phyloP scores from a whole-genome alignment of 2,329 filamentous ascomycete species.

The Ceratocystis variospora region DNA sequence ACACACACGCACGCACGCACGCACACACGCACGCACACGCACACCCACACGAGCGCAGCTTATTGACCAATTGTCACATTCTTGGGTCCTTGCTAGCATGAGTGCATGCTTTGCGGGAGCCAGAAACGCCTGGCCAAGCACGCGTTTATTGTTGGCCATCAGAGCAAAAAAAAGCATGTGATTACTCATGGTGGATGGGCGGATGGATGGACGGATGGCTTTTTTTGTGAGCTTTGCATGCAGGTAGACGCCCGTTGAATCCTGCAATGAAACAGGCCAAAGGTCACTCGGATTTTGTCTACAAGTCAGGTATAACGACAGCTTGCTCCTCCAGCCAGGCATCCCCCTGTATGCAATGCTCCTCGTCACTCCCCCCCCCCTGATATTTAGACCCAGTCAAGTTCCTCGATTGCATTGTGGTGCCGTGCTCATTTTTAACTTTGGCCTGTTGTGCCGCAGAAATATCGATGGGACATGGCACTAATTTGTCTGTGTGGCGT shows the following conservation, averaged over 20 bases:
- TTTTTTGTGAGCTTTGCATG: not conserved
- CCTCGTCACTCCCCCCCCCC: not conserved
- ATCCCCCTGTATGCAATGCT: not conserved
- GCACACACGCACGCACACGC: no score
- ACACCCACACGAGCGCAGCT: not conserved
- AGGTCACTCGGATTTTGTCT: not conserved
- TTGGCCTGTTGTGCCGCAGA: not conserved
- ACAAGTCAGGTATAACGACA: not conserved
- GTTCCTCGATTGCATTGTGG: not conserved
- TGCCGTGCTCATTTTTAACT: slow-evolving; percentile 1
- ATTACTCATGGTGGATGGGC: no score
- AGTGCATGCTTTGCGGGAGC: no score
- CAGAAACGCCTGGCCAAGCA: no score
- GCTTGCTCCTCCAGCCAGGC: not conserved
- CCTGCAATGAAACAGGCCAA: not conserved
- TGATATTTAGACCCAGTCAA: not conserved
- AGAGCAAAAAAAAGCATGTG: no score
- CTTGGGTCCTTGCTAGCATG: no score
- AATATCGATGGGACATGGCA: not conserved
- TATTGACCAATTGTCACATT: no score
- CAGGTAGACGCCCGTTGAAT: slow-evolving; percentile 5
- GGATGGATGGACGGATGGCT: not conserved
- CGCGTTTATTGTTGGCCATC: no score
- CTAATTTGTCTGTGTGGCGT: slow-evolving; percentile 8
- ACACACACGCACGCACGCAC: no score